Conservation (phyloP, 768 basidiomycete species). For the Suillus tomentosus region DNA sequence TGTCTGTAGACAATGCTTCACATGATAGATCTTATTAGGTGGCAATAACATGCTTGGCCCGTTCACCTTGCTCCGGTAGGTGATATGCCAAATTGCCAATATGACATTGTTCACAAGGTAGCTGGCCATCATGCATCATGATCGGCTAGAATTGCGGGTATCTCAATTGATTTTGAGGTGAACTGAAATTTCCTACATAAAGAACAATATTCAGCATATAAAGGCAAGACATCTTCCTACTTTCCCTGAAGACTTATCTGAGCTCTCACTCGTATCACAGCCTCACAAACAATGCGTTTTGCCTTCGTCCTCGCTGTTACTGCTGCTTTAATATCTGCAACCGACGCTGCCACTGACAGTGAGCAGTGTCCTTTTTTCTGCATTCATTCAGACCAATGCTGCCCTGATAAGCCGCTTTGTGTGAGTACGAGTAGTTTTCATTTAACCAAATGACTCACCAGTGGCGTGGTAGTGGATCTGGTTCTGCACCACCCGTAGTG, state of each 20-base stretch:
- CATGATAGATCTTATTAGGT: neutral
- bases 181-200: neutral
- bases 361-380: neutral
- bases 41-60: neutral
- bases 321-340: neutral
- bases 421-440: neutral
- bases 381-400: neutral
- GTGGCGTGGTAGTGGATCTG: neutral
- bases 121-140: neutral
- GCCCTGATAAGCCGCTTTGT: neutral
- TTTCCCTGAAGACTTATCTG: neutral
- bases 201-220: no score
- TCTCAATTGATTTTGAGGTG: neutral
- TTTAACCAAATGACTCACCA: neutral
- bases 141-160: neutral
- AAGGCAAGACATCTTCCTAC: neutral
- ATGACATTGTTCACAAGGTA: neutral
- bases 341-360: neutral
- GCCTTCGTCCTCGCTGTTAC: neutral
- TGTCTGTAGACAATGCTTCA: neutral
- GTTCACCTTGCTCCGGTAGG: neutral
- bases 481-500: no score
- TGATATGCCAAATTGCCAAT: neutral
- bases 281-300: neutral
- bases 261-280: neutral